Percentiles rank a stretch among this genome's conserved stretches.
Conservation (phyloP, 2,329 filamentous ascomycete genomes). For the Clonostachys solani region DNA sequence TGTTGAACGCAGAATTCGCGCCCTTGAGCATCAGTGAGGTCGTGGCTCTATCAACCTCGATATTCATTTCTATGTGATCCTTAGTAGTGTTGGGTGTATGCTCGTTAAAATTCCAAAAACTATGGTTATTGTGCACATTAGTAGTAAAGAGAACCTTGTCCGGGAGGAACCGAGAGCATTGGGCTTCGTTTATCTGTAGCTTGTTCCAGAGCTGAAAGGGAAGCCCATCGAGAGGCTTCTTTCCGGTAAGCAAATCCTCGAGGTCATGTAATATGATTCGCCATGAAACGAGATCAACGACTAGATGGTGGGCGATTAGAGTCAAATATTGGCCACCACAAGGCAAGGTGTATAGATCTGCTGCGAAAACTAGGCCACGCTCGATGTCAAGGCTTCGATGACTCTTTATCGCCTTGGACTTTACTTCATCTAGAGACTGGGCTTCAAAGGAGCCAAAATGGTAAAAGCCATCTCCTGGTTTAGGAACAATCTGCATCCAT, state of each 20-base stretch:
- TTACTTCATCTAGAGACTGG: background rate
- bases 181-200: slow-evolving; percentile 22
- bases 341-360: slow-evolving; percentile 4
- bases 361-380: slow-evolving; percentile 8
- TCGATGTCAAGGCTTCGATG: slow-evolving; percentile 3
- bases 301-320: slow-evolving; percentile 27
- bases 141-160: slow-evolving; percentile 16
- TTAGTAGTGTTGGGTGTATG: slow-evolving; percentile 5
- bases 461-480: background rate
- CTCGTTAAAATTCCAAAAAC: slow-evolving; percentile 6
- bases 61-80: background rate
- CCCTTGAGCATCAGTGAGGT: slow-evolving; percentile 9
- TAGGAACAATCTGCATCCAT: slow-evolving; percentile 5
- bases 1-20: slow-evolving; percentile 15
- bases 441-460: background rate
- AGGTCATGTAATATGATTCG: slow-evolving; percentile 35
- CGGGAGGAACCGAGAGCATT: background rate
- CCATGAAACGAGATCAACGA: slow-evolving; percentile 43
- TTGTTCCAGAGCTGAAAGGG: slow-evolving; percentile 30
- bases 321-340: slow-evolving; percentile 16
- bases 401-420: background rate
- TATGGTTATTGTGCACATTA: slow-evolving; percentile 25
- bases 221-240: slow-evolving; percentile 8
- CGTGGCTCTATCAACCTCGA: background rate
- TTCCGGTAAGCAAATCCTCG: slow-evolving; percentile 27